Evolutionary conservation across 1,139 yeast species (phyloP).

Genomic region (Williopsis jadinii): DNA sequence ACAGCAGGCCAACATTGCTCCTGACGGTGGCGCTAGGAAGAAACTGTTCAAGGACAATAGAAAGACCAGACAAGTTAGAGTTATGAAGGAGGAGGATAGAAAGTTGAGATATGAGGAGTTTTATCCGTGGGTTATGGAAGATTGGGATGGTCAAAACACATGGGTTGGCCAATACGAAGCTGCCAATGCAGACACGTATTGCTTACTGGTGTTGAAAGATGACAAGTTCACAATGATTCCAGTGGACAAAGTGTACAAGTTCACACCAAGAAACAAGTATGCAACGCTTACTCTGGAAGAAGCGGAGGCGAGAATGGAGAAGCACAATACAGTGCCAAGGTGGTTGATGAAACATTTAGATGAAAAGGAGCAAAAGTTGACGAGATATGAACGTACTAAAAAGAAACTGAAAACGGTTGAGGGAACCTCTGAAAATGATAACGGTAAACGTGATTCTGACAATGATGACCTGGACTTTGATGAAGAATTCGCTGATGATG

Average conservation of each 20-base stretch:
- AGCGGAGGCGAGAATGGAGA: conserved; percentile 93
- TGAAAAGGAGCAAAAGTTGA: conserved; percentile 44
- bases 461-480: conserved; percentile 92
- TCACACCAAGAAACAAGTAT: conserved; percentile 88
- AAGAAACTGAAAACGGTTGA: conserved; percentile 58
- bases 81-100: conserved; percentile 75
- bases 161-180: conserved; percentile 98
- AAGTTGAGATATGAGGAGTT: conserved; percentile 88
- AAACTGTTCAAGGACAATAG: conserved; percentile 44
- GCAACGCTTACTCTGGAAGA: conserved; percentile 93
- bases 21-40: conserved; percentile 87
- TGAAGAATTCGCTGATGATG: conserved; percentile 97
- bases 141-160: conserved; percentile 87
- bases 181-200: conserved; percentile 82
- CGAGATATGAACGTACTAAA: conserved; percentile 36
- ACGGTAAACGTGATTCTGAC: conserved; percentile 53
- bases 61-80: conserved; percentile 78
- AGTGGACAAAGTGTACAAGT: conserved; percentile 86
- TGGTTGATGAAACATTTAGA: conserved; percentile 94
- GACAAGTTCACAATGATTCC: conserved; percentile 79
- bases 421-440: conserved; percentile 39
- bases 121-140: conserved; percentile 97
- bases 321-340: conserved; percentile 72
- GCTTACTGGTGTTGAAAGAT: conserved; percentile 71
- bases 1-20: conserved; percentile 62